A percentile compares a stretch with the other conserved stretches of the same genome.
Evolutionary conservation across 2,329 filamentous ascomycete species (phyloP).

Genomic region (Aureobasidium sp.): DNA sequence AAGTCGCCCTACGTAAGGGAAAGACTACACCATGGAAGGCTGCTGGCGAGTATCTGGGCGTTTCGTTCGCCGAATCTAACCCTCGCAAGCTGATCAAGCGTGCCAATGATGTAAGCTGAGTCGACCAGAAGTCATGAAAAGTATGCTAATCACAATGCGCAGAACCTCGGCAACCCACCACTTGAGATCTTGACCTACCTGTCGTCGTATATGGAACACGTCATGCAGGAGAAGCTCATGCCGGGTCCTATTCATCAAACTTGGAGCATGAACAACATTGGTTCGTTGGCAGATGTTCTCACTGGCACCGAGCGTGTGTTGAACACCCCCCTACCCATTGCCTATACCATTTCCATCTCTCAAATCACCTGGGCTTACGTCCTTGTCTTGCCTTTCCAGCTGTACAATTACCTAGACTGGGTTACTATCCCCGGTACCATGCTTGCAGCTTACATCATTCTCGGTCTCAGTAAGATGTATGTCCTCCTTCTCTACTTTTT

Average conservation of each 20-base stretch:
- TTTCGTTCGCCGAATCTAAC: conserved; percentile 81
- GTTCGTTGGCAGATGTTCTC: conserved; percentile 75
- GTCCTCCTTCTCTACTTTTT: background rate
- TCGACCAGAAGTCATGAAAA: too few relatives aligned
- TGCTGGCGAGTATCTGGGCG: conserved; percentile 74
- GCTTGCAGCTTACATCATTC: conserved; percentile 79
- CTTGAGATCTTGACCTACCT: conserved; percentile 83
- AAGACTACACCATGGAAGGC: conserved; percentile 31
- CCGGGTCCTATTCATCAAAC: conserved; percentile 66
- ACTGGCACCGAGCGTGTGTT: conserved; percentile 81
- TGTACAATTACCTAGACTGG: conserved; percentile 70
- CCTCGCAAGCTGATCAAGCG: conserved; percentile 82
- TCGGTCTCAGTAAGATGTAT: conserved; percentile 64
- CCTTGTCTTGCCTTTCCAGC: conserved; percentile 83
- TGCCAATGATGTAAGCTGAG: conserved; percentile 53
- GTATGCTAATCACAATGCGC: too few relatives aligned
- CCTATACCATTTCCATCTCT: conserved; percentile 85
- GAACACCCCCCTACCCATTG: conserved; percentile 83
- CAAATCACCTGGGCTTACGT: conserved; percentile 92
- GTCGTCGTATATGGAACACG: conserved; percentile 69
- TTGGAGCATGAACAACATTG: conserved; percentile 62
- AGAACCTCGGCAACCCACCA: conserved; percentile 73
- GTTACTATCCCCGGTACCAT: conserved; percentile 82
- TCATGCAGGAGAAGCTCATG: conserved; percentile 63
- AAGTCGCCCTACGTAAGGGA: conserved; percentile 41